Conservation (phyloP, 2,329 filamentous ascomycete species). For the Graphilbum fragrans region DNA sequence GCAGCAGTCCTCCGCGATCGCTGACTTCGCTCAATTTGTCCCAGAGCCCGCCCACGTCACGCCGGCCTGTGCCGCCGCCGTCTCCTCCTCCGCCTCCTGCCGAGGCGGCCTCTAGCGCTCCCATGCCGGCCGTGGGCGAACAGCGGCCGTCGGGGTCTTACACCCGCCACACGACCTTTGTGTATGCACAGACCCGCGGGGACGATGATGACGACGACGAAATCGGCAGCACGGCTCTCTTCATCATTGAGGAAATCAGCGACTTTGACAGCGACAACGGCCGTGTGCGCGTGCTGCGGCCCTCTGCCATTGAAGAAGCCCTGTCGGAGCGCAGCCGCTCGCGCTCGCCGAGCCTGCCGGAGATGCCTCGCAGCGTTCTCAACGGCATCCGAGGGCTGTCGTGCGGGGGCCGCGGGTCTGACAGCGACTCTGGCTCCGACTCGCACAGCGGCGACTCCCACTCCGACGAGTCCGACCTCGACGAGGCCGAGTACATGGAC, state of each 20-base stretch:
- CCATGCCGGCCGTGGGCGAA: too few species aligned
- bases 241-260: slow-evolving; percentile 28
- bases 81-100: too few species aligned
- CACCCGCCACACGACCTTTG: too few species aligned
- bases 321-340: slow-evolving; percentile 15
- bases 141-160: too few species aligned
- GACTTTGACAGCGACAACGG: slow-evolving; percentile 33
- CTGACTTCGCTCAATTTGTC: slow-evolving; percentile 3
- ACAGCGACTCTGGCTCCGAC: slow-evolving; percentile 12
- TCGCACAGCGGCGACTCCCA: slow-evolving; percentile 16
- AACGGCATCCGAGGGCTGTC: slow-evolving; percentile 31
- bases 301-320: slow-evolving; percentile 32
- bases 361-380: slow-evolving; percentile 31
- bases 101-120: too few species aligned
- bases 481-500: slow-evolving; percentile 20
- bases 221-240: slow-evolving; percentile 17
- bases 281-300: slow-evolving; percentile 27
- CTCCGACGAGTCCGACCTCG: slow-evolving; percentile 23
- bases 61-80: not conserved
- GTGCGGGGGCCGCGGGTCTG: slow-evolving; percentile 19
- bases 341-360: slow-evolving; percentile 17
- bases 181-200: too few species aligned
- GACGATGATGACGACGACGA: not conserved
- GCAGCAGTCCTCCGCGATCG: slow-evolving; percentile 12
- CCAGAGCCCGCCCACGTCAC: not conserved